Conservation (phyloP, 2,329 filamentous ascomycete genomes). For the Gaeumannomyces tritici region DNA sequence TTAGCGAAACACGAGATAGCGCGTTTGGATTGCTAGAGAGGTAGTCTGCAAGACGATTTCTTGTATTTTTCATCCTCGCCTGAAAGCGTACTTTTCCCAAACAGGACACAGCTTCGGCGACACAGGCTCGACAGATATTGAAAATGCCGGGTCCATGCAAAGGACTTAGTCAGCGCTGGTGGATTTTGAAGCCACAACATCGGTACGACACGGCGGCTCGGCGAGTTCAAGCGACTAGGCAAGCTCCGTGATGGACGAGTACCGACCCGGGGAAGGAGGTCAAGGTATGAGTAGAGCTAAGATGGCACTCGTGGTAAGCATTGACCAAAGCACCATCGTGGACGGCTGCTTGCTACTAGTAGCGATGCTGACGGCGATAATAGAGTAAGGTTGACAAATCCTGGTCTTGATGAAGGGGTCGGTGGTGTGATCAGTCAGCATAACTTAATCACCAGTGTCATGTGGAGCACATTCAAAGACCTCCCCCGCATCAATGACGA, state of each 20-base stretch:
- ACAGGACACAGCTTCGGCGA: background rate
- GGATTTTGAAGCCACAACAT: background rate
- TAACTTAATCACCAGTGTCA: background rate
- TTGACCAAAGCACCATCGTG: no score
- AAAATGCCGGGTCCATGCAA: background rate
- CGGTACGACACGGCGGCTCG: background rate
- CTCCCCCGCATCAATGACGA: background rate
- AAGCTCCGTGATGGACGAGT: no score
- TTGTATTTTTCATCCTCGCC: no score
- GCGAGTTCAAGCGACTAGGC: background rate
- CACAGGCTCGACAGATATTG: no score
- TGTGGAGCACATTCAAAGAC: background rate
- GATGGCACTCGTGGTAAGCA: no score
- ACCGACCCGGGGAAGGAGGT: no score
- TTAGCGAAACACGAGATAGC: no score
- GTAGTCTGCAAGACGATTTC: no score
- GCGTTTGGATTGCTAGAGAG: no score
- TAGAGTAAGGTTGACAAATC: background rate
- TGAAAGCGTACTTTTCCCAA: background rate
- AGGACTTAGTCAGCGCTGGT: background rate
- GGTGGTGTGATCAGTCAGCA: background rate
- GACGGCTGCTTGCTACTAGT: background rate
- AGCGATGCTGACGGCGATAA: background rate
- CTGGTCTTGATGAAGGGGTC: background rate
- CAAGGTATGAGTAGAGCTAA: no score